Evolutionary conservation across 2,329 filamentous ascomycete species (phyloP).

Genomic region (Claviceps paspali): DNA sequence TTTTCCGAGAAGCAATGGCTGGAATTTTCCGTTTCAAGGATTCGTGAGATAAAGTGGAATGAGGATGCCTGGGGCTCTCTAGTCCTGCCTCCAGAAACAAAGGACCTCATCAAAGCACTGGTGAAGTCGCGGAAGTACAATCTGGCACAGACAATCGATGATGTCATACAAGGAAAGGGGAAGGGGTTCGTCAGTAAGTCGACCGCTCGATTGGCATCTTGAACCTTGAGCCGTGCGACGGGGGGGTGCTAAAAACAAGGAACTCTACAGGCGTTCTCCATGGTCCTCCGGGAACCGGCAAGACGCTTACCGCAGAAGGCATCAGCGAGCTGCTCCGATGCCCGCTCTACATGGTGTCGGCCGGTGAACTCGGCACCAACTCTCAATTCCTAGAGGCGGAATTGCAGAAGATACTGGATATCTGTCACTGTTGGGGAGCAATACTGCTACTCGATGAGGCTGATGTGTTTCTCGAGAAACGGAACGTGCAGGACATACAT

Average conservation of each 20-base stretch:
- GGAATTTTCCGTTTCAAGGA: conserved; percentile 66
- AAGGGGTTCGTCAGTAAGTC: conserved; percentile 57
- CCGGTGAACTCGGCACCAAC: conserved; percentile 69
- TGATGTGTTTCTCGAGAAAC: conserved; percentile 70
- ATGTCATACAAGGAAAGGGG: conserved; percentile 70
- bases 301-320: conserved; percentile 75
- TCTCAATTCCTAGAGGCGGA: conserved; percentile 58
- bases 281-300: conserved; percentile 74
- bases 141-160: conserved; percentile 67
- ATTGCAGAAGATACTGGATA: conserved; percentile 70
- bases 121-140: conserved; percentile 77
- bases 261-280: conserved; percentile 50
- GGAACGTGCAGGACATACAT: conserved; percentile 69
- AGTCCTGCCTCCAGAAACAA: conserved; percentile 49
- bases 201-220: not conserved
- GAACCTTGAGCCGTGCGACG: not conserved
- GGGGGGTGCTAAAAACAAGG: no score
- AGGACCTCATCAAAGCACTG: conserved; percentile 55
- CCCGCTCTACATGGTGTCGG: conserved; percentile 70
- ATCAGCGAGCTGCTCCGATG: conserved; percentile 72
- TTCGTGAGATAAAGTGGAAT: conserved; percentile 76
- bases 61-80: conserved; percentile 68
- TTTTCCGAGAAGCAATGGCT: conserved; percentile 86
- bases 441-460: conserved; percentile 77
- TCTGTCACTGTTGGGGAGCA: conserved; percentile 74